Conservation (phyloP, 345 rosid genomes). For the Salix dunnii region DNA sequence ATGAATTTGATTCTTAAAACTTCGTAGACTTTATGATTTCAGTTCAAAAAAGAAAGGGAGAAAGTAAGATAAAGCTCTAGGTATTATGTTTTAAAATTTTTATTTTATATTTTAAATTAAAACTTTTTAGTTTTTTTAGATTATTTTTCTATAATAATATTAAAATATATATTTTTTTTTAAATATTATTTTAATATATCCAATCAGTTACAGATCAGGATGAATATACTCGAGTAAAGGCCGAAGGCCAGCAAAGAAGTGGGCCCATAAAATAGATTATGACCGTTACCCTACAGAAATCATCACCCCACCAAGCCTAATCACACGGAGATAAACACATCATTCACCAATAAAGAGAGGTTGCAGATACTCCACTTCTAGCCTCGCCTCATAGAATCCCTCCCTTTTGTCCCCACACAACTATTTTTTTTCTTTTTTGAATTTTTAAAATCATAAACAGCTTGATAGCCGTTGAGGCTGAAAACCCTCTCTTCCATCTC, state of each 20-base stretch:
- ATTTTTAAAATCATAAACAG: constrained; percentile 29
- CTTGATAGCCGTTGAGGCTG: constrained; percentile 72
- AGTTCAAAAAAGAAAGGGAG: constrained; percentile 6
- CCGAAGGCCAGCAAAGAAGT: neutral
- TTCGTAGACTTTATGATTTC: neutral
- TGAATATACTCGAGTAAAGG: neutral
- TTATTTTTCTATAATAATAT: no score
- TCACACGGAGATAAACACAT: neutral
- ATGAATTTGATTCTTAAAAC: no score
- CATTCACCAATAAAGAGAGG: neutral
- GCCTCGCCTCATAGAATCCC: neutral
- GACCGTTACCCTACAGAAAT: constrained; percentile 21
- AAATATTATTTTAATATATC: no score
- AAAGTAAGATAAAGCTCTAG: neutral
- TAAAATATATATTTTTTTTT: no score
- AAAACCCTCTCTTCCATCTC: constrained; percentile 12
- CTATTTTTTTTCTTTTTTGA: neutral
- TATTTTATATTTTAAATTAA: no score
- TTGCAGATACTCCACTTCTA: neutral
- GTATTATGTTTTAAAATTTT: no score
- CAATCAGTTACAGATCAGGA: neutral
- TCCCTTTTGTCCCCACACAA: neutral
- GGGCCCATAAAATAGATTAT: neutral
- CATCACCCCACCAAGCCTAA: neutral
- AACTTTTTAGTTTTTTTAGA: no score